Percentiles rank a stretch among this genome's conserved stretches.
phyloP scores from a whole-genome alignment of 352 stramenopile genomes.

The Globisporangium polare region DNA sequence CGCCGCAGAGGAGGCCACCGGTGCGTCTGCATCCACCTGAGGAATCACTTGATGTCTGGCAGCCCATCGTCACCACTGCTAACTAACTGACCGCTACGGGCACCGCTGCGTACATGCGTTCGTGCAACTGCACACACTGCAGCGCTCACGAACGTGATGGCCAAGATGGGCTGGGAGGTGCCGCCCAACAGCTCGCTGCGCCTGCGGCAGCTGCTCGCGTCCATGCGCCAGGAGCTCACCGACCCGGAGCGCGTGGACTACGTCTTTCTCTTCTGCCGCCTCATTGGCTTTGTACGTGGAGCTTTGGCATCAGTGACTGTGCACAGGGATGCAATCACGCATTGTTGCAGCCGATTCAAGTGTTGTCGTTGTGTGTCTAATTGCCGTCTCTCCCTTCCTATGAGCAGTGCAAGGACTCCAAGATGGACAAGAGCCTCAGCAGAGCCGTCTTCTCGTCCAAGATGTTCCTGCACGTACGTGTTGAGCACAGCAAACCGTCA shows the following conservation, averaged over 20 bases:
- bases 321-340: too few relatives aligned
- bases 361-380: not conserved
- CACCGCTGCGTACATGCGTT: not conserved
- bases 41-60: not conserved
- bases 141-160: slow-evolving; percentile 42
- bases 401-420: slow-evolving; percentile 21
- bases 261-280: slow-evolving; percentile 59
- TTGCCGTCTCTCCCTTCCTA: too few relatives aligned
- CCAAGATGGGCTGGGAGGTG: slow-evolving; percentile 39
- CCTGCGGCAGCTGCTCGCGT: slow-evolving; percentile 46
- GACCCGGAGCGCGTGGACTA: slow-evolving; percentile 28
- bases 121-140: too few relatives aligned
- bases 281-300: slow-evolving; percentile 24
- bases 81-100: not conserved
- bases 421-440: slow-evolving; percentile 28
- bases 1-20: slow-evolving; percentile 32
- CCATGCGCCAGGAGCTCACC: slow-evolving; percentile 45
- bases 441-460: slow-evolving; percentile 48
- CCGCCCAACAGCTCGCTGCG: slow-evolving; percentile 41
- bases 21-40: slow-evolving; percentile 13
- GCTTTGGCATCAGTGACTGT: not conserved
- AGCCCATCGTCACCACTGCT: not conserved
- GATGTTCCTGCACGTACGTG: slow-evolving; percentile 57
- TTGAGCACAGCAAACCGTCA: not conserved
- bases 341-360: not conserved